phyloP scores from a whole-genome alignment of 2,329 filamentous ascomycete species.

The Colletotrichum australisinense region DNA sequence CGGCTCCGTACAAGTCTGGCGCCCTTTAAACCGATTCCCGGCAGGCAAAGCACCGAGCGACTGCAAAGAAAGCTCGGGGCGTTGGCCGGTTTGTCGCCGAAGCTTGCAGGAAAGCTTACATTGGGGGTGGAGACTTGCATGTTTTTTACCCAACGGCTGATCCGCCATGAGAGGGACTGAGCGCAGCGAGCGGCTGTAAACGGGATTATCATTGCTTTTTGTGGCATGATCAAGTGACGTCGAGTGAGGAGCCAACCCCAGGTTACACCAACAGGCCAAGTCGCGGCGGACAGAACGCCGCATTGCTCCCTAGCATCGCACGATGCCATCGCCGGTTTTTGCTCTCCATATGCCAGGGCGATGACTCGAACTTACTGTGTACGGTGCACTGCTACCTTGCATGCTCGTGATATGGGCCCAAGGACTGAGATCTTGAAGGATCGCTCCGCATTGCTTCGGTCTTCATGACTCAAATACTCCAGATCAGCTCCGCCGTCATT shows the following conservation, averaged over 20 bases:
- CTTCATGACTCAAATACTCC: not conserved
- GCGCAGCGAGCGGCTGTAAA: not conserved
- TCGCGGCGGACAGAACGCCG: not conserved
- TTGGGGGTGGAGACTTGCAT: not conserved
- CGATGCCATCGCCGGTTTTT: not conserved
- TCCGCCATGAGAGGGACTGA: constrained; percentile 2
- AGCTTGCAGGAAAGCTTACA: constrained; percentile 12
- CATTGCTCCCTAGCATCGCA: not conserved
- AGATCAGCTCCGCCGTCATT: not conserved
- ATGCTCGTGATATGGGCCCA: not conserved
- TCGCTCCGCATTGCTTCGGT: not conserved
- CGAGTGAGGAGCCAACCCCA: not conserved
- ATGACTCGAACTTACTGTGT: not conserved
- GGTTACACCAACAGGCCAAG: not conserved
- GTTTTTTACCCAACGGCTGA: not conserved
- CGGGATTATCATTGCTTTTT: constrained; percentile 17
- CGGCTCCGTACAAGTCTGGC: not conserved
- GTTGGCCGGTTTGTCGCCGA: constrained; percentile 10
- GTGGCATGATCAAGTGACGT: not conserved
- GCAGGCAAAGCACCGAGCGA: not conserved
- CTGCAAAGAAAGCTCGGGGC: constrained; percentile 4
- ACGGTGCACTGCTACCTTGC: not conserved
- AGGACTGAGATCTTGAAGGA: not conserved
- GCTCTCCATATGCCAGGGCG: not conserved
- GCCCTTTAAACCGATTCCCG: not conserved